Evolutionary conservation across 23 red algal species (phyloP).

Genomic region (Gracilaria domingensis): DNA sequence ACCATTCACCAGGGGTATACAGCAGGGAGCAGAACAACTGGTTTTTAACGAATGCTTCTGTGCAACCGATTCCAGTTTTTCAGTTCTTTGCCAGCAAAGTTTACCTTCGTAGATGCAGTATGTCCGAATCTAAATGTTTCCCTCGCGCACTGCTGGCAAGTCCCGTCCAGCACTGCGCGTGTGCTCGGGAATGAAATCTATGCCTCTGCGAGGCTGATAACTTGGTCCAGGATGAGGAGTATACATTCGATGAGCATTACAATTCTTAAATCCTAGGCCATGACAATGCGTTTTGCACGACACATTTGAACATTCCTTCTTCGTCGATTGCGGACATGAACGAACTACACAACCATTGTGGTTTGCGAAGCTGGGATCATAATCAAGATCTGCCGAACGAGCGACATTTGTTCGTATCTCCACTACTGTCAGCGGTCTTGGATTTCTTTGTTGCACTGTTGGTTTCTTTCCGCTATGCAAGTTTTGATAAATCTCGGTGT

Average conservation of each 20-base stretch:
- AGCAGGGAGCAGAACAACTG: too few species aligned
- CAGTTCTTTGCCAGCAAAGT: too few species aligned
- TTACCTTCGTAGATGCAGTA: too few species aligned
- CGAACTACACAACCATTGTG: conserved; percentile 44
- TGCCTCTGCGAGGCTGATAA: conserved; percentile 19
- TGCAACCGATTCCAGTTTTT: too few species aligned
- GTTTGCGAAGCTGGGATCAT: conserved; percentile 43
- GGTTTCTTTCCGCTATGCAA: conserved; percentile 19
- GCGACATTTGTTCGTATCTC: conserved; percentile 36
- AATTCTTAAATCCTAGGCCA: neutral
- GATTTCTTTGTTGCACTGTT: conserved; percentile 3
- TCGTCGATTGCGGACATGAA: conserved; percentile 34
- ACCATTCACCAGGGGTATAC: too few species aligned
- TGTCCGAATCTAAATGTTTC: conserved; percentile 26
- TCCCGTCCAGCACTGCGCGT: neutral
- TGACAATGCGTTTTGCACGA: conserved; percentile 43
- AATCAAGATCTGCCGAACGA: conserved; percentile 29
- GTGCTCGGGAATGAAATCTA: conserved; percentile 2
- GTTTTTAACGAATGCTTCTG: too few species aligned
- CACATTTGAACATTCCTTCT: conserved; percentile 36
- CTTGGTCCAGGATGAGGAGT: neutral
- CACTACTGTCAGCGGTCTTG: conserved; percentile 20
- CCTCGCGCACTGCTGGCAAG: conserved; percentile 1
- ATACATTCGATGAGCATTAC: conserved; percentile 9
- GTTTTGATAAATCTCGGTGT: conserved; percentile 50